Conservation (phyloP, 768 basidiomycete genomes). For the Kondoa malvinella region DNA sequence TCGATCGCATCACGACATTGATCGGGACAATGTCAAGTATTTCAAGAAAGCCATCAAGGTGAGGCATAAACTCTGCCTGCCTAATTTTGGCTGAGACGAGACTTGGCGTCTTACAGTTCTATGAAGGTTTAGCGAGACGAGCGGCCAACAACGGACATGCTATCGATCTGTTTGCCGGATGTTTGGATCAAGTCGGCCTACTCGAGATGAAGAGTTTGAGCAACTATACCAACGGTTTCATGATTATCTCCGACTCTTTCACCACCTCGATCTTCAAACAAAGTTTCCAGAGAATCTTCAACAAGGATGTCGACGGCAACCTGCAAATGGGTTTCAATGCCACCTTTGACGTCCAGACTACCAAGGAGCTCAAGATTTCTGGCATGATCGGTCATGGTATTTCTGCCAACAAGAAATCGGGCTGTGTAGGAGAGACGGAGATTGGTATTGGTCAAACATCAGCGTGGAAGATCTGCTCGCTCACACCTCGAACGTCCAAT, state of each 20-base stretch:
- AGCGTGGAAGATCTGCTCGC: slow-evolving; percentile 88
- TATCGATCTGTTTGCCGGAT: slow-evolving; percentile 88
- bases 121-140: slow-evolving; percentile 81
- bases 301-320: slow-evolving; percentile 78
- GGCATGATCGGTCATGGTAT: slow-evolving; percentile 95
- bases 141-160: slow-evolving; percentile 88
- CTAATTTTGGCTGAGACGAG: neutral
- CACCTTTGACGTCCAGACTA: slow-evolving; percentile 95
- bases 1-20: slow-evolving; percentile 96
- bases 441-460: slow-evolving; percentile 98
- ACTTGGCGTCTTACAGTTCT: slow-evolving; percentile 46
- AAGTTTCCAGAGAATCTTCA: slow-evolving; percentile 79
- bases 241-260: slow-evolving; percentile 91
- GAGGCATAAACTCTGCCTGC: slow-evolving; percentile 16
- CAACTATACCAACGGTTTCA: slow-evolving; percentile 90
- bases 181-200: slow-evolving; percentile 91
- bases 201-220: slow-evolving; percentile 92
- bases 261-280: slow-evolving; percentile 98
- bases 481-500: slow-evolving; percentile 69
- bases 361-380: slow-evolving; percentile 95
- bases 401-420: slow-evolving; percentile 89
- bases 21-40: slow-evolving; percentile 87
- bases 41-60: slow-evolving; percentile 95
- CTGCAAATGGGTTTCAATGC: slow-evolving; percentile 98
- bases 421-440: slow-evolving; percentile 94